phyloP scores from a whole-genome alignment of 2,329 filamentous ascomycete genomes.

The Aureobasidium sp. region DNA sequence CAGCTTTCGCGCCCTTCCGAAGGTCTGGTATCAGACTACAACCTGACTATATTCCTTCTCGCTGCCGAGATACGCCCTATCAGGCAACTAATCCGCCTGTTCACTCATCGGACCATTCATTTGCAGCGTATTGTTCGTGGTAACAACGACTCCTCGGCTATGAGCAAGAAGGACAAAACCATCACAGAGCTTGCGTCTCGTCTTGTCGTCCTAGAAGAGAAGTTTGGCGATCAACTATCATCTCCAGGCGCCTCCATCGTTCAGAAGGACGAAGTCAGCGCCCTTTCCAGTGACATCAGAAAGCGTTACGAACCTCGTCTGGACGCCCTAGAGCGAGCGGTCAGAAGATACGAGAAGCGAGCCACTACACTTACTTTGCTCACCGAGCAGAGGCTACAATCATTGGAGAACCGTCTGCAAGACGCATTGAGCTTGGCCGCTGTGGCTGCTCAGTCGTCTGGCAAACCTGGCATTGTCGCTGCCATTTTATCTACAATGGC shows the following conservation, averaged over 20 bases:
- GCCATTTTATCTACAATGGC: conserved; percentile 19
- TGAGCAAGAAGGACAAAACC: conserved; percentile 11
- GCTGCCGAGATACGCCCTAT: conserved; percentile 79
- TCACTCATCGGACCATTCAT: conserved; percentile 71
- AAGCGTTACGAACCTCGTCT: conserved; percentile 71
- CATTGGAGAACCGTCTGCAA: conserved; percentile 63
- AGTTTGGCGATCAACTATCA: conserved; percentile 17
- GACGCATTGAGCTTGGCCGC: conserved; percentile 78
- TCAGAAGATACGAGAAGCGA: conserved; percentile 87
- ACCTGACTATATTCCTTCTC: conserved; percentile 82
- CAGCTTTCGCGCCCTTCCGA: conserved; percentile 79
- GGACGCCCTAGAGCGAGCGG: conserved; percentile 79
- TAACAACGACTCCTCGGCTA: conserved; percentile 19
- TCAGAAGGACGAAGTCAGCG: conserved; percentile 28
- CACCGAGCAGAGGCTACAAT: conserved; percentile 66
- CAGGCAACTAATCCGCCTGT: conserved; percentile 72
- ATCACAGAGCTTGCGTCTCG: conserved; percentile 24
- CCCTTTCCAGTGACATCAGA: conserved; percentile 46
- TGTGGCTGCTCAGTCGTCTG: conserved; percentile 52
- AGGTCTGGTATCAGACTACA: conserved; percentile 84
- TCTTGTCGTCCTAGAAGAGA: conserved; percentile 28
- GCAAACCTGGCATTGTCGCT: conserved; percentile 22
- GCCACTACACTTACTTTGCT: conserved; percentile 67
- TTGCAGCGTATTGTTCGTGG: conserved; percentile 63
- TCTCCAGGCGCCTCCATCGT: conserved; percentile 15